Conservation (phyloP, 257 asterid species). For the Mentha longifolia region DNA sequence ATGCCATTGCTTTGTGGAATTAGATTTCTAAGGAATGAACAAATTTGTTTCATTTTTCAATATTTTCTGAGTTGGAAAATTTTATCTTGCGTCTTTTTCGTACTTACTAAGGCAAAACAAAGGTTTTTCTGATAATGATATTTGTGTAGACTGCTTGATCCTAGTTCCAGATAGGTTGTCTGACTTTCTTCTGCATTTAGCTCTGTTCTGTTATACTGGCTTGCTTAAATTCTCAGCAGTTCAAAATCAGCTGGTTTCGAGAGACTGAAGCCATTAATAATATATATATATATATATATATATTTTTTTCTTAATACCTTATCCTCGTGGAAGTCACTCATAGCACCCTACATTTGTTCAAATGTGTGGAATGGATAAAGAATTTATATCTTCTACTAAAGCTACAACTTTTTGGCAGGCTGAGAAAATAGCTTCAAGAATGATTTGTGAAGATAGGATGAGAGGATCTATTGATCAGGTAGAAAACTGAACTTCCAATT, state of each 20-base stretch:
- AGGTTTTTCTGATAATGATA: not conserved
- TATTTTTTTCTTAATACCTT: not conserved
- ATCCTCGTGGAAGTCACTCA: not conserved
- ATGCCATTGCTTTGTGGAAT: slow-evolving; percentile 21
- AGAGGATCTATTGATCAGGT: slow-evolving; percentile 99
- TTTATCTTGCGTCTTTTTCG: not conserved
- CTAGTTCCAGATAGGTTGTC: not conserved
- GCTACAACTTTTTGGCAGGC: slow-evolving; percentile 58
- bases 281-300: too few species aligned
- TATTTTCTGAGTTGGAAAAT: slow-evolving; percentile 6
- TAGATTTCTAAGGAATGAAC: slow-evolving; percentile 11
- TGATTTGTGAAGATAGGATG: slow-evolving; percentile 98
- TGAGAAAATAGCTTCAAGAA: slow-evolving; percentile 97
- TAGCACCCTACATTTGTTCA: not conserved
- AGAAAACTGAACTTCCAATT: slow-evolving; percentile 26
- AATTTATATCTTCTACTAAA: slow-evolving; percentile 2
- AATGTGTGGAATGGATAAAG: not conserved
- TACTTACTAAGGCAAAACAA: not conserved
- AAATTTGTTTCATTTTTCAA: slow-evolving; percentile 2
- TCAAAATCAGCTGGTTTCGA: too few species aligned
- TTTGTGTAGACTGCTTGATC: slow-evolving; percentile 9
- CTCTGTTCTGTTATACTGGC: not conserved
- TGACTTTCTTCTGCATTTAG: not conserved
- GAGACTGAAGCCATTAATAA: too few species aligned
- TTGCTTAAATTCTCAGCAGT: too few species aligned